Evolutionary conservation across 148 eudicot genomes (phyloP), one percentile per base, ranked within the genome.

Genomic region (Fallopia convolvulus): DNA sequence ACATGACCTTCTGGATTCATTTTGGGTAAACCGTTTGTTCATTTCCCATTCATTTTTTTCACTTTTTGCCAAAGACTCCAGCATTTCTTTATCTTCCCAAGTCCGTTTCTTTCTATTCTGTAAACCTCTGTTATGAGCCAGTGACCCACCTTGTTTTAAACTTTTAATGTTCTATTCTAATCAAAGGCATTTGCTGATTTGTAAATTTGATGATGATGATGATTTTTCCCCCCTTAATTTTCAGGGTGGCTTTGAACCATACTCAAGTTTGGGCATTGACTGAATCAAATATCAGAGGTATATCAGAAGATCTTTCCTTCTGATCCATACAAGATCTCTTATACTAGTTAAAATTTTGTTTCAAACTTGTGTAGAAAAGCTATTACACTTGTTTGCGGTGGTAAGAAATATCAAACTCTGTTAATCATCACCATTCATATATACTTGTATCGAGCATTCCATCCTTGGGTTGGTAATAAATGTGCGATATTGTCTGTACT

Each of bases 231-330:
- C 12, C 74, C 40, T 78, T 77, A 68, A 18, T 80, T 76, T 70
- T 77, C 91, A 93, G 98, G 94, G 87, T 77, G 97, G 90, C 61
- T 90, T 88, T 75, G 98, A 91, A 82, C 91, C 93, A 13, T 93
- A 86, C 78, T 88, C 97, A 13, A 89, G 89, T 87, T 86, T 93
- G 92, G 89, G 92, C 70, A 86, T 93, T 58, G 98, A 93, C 80
- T 91, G 83, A 91, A 36, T 48, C 41, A 77, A 33, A 36, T 50
- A 30, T 15, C 73, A 44, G n/a, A 21, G 21, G 39, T 26, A 61
- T 30, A 30, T 11, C 39, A 26, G 8, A 61, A 61, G 8, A 61
- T 61, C 14, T 61, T 23, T 61, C 39, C 17, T 13, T 11, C 11
- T 61, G 70, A 61, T 10, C 10, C 11, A 17, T 61, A 26, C 70